Conservation (phyloP, 441 rosid genomes). For the Gossypium davidsonii region DNA sequence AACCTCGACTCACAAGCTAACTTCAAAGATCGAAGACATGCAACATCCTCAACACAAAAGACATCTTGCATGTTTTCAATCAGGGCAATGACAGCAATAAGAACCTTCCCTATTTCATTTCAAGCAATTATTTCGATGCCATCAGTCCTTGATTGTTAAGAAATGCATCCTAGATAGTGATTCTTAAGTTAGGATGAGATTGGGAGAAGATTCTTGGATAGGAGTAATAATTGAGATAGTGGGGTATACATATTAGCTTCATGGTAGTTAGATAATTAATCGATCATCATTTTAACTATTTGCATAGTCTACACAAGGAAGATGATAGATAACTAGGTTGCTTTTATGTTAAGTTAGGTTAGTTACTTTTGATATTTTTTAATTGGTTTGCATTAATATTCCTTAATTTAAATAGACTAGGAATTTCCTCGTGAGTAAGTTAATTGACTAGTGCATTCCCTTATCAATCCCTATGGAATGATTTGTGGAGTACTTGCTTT, state of each 20-base stretch:
- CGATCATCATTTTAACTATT: neutral
- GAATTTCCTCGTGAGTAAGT: neutral
- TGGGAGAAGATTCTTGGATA: neutral
- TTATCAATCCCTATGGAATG: neutral
- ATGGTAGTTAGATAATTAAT: neutral
- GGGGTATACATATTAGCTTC: neutral
- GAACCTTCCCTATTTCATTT: neutral
- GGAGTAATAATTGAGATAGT: neutral
- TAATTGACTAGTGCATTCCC: neutral
- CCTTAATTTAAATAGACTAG: neutral
- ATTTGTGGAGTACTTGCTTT: neutral
- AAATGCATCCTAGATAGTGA: neutral
- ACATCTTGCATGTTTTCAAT: neutral
- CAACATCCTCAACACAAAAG: neutral
- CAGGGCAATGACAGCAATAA: neutral
- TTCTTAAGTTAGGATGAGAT: neutral
- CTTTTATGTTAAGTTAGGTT: neutral
- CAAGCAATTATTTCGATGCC: neutral
- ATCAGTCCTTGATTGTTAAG: neutral
- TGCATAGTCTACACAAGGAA: neutral
- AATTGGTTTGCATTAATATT: neutral
- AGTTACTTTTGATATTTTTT: neutral
- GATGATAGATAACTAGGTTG: neutral
- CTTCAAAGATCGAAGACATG: neutral
- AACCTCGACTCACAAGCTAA: neutral